These are phyloP conservation scores for Malassezia yamatoensis DNA, from an alignment of 1,284 basidiomycete species.

Conservation along the genomic window DNA sequence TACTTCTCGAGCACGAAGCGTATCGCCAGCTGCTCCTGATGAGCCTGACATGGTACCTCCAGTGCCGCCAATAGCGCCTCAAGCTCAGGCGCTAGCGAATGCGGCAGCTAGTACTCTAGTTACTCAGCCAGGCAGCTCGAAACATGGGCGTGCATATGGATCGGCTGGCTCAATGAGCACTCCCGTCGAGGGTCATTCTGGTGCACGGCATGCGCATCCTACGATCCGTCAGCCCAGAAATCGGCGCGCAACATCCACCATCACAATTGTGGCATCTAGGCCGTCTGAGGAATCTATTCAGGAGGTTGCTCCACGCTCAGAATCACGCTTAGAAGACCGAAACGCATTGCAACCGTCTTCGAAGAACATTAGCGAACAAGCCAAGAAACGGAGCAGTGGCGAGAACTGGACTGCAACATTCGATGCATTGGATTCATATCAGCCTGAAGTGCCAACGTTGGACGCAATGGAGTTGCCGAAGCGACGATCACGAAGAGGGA, in stretches of 20 bases:
- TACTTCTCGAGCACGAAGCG: not conserved
- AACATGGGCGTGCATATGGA: not conserved
- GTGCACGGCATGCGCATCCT: not conserved
- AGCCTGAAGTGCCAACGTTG: slow-evolving; percentile 2
- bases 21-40: not conserved
- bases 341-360: not conserved
- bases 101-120: not conserved
- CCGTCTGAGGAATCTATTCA: not conserved
- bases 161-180: not conserved
- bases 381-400: not conserved
- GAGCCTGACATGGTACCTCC: not conserved
- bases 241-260: slow-evolving; percentile 13
- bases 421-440: slow-evolving; percentile 8
- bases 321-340: not conserved
- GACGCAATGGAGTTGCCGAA: not conserved
- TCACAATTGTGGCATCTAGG: slow-evolving; percentile 11
- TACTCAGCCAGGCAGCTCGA: not conserved
- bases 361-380: too few relatives aligned
- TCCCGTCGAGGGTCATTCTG: not conserved
- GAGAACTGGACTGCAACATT: slow-evolving; percentile 8
- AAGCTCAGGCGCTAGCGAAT: not conserved
- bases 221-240: not conserved
- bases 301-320: not conserved
- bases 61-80: slow-evolving; percentile 1
- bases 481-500: not conserved